phyloP scores from a whole-genome alignment of 2,329 filamentous ascomycete genomes.

The Fusarium sp. region DNA sequence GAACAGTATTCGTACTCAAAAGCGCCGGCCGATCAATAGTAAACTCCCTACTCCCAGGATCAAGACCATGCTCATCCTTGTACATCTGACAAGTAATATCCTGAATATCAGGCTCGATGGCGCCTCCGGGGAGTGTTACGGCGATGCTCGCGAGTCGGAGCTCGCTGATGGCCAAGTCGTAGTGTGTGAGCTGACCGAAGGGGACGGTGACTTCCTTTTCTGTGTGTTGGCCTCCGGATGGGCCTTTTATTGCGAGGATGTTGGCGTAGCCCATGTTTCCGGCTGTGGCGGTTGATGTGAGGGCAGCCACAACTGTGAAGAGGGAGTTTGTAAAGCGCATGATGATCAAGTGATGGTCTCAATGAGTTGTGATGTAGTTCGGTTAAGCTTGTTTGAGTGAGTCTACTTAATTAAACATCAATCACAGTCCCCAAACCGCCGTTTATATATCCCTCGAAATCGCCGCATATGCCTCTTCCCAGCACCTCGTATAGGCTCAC shows the following conservation, averaged over 20 bases:
- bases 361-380: not conserved
- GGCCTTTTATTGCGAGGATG: not conserved
- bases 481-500: not conserved
- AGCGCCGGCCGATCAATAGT: constrained; percentile 2
- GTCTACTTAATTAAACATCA: not conserved
- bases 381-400: not conserved
- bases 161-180: not conserved
- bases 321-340: not conserved
- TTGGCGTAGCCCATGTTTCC: not conserved
- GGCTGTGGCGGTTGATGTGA: not conserved
- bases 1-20: constrained; percentile 29
- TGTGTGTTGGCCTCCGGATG: not conserved
- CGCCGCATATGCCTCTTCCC: not conserved
- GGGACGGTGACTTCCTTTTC: not conserved
- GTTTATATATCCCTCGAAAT: not conserved
- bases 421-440: too few relatives aligned
- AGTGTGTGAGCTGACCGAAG: not conserved
- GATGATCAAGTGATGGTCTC: not conserved
- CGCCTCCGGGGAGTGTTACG: constrained; percentile 6
- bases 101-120: not conserved
- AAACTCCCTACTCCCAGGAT: constrained; percentile 24
- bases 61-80: constrained; percentile 24
- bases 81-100: constrained; percentile 30
- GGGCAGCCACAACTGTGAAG: not conserved
- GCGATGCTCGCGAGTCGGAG: constrained; percentile 7